Conservation (phyloP, 768 basidiomycete species). For the Leucocoprinus sp. region DNA sequence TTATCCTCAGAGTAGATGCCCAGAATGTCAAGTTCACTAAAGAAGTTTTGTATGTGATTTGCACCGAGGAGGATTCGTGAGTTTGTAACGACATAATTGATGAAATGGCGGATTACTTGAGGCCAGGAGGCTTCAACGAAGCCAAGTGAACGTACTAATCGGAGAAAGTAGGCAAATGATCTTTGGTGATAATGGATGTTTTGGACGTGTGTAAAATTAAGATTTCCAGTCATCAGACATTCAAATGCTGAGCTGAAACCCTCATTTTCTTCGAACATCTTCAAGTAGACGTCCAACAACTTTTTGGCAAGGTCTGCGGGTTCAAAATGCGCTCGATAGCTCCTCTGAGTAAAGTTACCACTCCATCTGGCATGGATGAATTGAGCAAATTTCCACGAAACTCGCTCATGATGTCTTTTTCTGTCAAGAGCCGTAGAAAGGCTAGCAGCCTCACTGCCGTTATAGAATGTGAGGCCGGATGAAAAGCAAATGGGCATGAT, state of each 20-base stretch:
- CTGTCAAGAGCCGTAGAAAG: not conserved
- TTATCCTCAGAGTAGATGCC: conserved; percentile 25
- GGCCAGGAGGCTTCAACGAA: conserved; percentile 34
- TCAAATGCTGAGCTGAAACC: no score
- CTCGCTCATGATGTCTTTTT: not conserved
- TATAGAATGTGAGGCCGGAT: conserved; percentile 3
- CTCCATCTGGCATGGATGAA: not conserved
- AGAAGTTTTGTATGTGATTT: conserved; percentile 38
- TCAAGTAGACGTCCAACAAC: conserved; percentile 33
- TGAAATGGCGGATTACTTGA: conserved; percentile 27
- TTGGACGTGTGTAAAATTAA: no score
- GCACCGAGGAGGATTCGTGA: conserved; percentile 19
- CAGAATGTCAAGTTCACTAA: conserved; percentile 33
- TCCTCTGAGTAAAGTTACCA: not conserved
- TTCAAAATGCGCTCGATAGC: not conserved
- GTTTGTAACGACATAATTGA: conserved; percentile 20
- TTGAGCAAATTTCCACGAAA: not conserved
- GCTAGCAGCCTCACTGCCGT: not conserved
- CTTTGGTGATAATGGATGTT: conserved; percentile 38
- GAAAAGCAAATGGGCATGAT: not conserved
- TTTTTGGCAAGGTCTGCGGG: conserved; percentile 25
- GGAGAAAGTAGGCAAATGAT: conserved; percentile 39
- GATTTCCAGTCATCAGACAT: no score
- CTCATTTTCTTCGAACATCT: conserved; percentile 36
- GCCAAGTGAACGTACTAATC: conserved; percentile 25